phyloP scores from a whole-genome alignment of 75 land plant genomes.

The Pinus taeda region DNA sequence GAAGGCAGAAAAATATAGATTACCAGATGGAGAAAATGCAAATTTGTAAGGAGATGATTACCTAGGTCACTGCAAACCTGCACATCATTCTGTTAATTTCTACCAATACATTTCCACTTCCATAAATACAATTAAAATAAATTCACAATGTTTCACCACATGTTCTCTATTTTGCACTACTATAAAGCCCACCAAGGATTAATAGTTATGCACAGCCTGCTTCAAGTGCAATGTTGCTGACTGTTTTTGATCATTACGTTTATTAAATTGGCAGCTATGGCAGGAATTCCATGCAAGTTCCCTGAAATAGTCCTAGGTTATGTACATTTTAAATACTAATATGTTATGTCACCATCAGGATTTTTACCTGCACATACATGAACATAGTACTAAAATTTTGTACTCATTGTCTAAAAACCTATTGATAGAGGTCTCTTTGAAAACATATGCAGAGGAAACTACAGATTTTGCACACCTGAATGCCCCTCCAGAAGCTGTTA shows the following conservation, averaged over 20 bases:
- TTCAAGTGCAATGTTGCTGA: too few relatives aligned
- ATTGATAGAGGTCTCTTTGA: neutral
- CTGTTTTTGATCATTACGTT: neutral
- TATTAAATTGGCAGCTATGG: neutral
- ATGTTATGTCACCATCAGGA: neutral
- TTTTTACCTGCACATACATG: neutral
- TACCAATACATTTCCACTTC: neutral
- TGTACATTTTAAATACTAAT: neutral
- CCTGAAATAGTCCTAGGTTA: neutral
- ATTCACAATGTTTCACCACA: neutral
- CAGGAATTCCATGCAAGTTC: neutral
- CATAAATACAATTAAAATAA: neutral
- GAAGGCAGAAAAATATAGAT: neutral
- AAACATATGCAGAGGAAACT: neutral
- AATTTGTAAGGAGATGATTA: too few relatives aligned
- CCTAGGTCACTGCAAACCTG: too few relatives aligned
- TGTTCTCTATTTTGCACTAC: neutral
- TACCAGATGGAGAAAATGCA: neutral
- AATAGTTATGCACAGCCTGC: too few relatives aligned
- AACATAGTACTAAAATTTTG: neutral
- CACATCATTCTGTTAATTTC: too few relatives aligned
- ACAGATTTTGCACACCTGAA: slow-evolving; percentile 60
- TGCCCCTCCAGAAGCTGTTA: slow-evolving; percentile 98
- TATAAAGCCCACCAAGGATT: neutral
- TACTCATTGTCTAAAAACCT: neutral